These are phyloP conservation scores for Lactifluus echinatus DNA, from an alignment of 768 basidiomycete species.

Conservation along the genomic window DNA sequence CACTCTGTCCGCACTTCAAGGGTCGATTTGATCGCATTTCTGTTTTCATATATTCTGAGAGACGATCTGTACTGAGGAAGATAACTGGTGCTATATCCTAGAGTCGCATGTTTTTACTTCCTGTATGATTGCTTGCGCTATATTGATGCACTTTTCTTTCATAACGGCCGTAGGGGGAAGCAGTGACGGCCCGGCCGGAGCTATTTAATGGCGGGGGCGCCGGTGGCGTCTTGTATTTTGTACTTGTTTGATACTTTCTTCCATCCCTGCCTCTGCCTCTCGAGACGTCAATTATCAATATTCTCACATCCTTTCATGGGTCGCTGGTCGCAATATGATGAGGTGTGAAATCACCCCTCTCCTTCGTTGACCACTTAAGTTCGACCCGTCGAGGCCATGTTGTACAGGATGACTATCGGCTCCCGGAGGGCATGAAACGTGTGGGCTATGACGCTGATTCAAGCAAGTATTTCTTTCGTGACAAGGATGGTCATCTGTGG, in stretches of 20 bases:
- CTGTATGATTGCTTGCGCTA: too few species aligned
- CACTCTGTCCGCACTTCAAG: constrained; percentile 4
- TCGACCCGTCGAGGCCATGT: background rate
- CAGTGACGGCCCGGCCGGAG: too few species aligned
- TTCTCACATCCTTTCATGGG: constrained; percentile 24
- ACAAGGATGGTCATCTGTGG: constrained; percentile 43
- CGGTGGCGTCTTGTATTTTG: too few species aligned
- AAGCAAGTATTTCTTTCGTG: constrained; percentile 56
- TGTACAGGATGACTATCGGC: constrained; percentile 41
- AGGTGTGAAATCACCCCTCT: constrained; percentile 23
- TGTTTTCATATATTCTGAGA: background rate
- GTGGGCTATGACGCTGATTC: constrained; percentile 73
- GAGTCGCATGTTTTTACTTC: too few species aligned
- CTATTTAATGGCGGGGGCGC: too few species aligned
- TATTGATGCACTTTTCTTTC: too few species aligned
- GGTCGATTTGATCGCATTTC: background rate
- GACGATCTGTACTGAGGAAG: background rate
- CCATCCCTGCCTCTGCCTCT: background rate
- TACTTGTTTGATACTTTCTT: background rate
- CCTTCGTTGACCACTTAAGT: background rate
- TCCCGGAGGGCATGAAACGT: constrained; percentile 48
- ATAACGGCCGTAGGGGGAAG: too few species aligned
- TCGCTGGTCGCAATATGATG: constrained; percentile 33
- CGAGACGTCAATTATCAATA: background rate
- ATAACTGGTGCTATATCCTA: background rate